Conservation (phyloP, 148 eudicot genomes). For the Rheum nobile region DNA sequence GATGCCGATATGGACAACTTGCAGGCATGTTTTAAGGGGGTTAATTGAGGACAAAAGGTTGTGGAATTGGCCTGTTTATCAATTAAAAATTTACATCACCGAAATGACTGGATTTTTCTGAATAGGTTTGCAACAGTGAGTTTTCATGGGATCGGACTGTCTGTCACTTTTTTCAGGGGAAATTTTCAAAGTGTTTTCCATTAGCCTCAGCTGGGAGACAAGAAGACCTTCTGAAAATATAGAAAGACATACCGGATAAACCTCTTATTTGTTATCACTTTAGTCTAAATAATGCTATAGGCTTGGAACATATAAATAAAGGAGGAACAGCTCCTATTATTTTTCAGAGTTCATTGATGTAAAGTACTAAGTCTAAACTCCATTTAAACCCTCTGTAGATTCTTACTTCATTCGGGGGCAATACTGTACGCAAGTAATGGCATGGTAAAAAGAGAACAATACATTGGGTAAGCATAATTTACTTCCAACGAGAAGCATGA, state of each 20-base stretch:
- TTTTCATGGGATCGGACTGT: too few species aligned
- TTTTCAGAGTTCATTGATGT: background rate
- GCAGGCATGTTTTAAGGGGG: background rate
- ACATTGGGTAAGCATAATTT: background rate
- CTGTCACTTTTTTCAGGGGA: too few species aligned
- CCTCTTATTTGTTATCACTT: background rate
- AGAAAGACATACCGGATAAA: background rate
- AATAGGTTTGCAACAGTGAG: too few species aligned
- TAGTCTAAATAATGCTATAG: background rate
- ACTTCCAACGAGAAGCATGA: background rate
- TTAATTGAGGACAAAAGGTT: background rate
- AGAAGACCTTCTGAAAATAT: background rate
- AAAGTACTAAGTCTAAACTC: background rate
- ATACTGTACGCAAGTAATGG: background rate
- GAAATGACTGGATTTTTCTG: too few species aligned
- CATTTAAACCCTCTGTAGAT: background rate
- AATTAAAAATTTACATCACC: background rate
- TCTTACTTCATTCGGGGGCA: background rate
- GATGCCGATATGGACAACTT: background rate
- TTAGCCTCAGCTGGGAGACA: background rate
- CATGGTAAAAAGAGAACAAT: background rate
- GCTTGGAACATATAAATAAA: background rate
- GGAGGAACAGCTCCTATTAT: background rate
- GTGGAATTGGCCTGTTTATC: background rate
- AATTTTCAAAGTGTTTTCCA: too few species aligned